These are phyloP conservation scores for Phlegmacium glaucopus DNA, from an alignment of 768 basidiomycete species.

Conservation along the genomic window DNA sequence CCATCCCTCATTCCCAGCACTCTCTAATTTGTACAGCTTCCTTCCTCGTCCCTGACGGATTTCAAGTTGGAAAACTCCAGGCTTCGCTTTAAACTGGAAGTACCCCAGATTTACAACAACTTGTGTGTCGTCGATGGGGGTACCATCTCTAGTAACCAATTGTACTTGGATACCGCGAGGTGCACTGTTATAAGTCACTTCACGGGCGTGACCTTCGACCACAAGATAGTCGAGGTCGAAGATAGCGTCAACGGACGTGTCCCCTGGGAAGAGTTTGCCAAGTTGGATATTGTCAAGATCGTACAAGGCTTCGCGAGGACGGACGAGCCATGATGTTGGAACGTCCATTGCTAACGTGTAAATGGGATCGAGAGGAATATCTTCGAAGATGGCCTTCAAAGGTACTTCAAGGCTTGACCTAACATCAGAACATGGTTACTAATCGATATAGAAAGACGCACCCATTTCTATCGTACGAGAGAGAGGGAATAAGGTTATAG, in stretches of 20 bases:
- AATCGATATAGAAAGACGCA: conserved; percentile 29
- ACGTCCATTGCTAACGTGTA: conserved; percentile 95
- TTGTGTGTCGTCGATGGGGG: conserved; percentile 77
- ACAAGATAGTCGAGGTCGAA: conserved; percentile 91
- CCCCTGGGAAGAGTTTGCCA: conserved; percentile 53
- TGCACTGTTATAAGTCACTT: conserved; percentile 56
- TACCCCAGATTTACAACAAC: conserved; percentile 96
- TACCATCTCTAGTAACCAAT: conserved; percentile 46
- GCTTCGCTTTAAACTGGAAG: conserved; percentile 90
- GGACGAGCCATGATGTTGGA: conserved; percentile 88
- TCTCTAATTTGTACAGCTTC: conserved; percentile 79
- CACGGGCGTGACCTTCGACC: conserved; percentile 92
- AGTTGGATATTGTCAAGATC: conserved; percentile 97
- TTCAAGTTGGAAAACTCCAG: conserved; percentile 80
- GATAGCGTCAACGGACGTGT: conserved; percentile 67
- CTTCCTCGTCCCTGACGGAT: conserved; percentile 81
- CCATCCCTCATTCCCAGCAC: conserved; percentile 89
- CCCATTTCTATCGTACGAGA: conserved; percentile 71
- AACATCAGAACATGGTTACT: neutral
- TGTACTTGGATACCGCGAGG: conserved; percentile 93
- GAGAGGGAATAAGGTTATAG: conserved; percentile 55
- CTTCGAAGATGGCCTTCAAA: conserved; percentile 59
- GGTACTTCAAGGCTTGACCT: conserved; percentile 52
- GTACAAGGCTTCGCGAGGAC: conserved; percentile 82
- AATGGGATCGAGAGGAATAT: conserved; percentile 81